phyloP scores from a whole-genome alignment of 2,329 filamentous ascomycete genomes.

The Colletotrichum melonis region DNA sequence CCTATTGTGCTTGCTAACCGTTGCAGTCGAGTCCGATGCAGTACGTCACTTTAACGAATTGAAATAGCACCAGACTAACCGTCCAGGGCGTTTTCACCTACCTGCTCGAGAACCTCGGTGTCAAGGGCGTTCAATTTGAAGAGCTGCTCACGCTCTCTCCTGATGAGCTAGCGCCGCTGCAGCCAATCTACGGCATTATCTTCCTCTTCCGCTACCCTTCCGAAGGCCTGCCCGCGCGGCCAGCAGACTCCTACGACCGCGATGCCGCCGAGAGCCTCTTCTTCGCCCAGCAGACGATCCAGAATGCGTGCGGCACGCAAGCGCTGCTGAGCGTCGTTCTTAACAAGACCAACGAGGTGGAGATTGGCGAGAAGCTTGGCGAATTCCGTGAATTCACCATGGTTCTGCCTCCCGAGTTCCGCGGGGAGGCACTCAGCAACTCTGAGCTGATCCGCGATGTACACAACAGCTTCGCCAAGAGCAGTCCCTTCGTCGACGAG shows the following conservation, averaged over 20 bases:
- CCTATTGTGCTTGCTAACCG: slow-evolving; percentile 18
- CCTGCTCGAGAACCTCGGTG: slow-evolving; percentile 89
- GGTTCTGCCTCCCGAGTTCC: slow-evolving; percentile 80
- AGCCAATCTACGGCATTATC: slow-evolving; percentile 92
- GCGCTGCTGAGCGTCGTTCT: slow-evolving; percentile 91
- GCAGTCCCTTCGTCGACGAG: slow-evolving; percentile 93
- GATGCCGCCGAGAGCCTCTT: slow-evolving; percentile 82
- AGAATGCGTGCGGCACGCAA: slow-evolving; percentile 98
- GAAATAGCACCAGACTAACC: not conserved
- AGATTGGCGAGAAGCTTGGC: slow-evolving; percentile 76
- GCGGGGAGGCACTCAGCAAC: slow-evolving; percentile 71
- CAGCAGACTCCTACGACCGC: slow-evolving; percentile 73
- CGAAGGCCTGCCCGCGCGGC: slow-evolving; percentile 63
- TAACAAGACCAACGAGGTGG: slow-evolving; percentile 79
- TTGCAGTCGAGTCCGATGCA: slow-evolving; percentile 88
- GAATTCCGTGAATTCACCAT: slow-evolving; percentile 92
- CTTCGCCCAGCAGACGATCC: slow-evolving; percentile 97
- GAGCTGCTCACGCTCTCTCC: slow-evolving; percentile 92
- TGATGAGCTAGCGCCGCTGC: slow-evolving; percentile 75
- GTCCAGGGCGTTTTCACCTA: slow-evolving; percentile 93
- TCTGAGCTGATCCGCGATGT: slow-evolving; percentile 78
- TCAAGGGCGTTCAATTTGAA: slow-evolving; percentile 95
- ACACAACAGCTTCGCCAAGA: slow-evolving; percentile 91
- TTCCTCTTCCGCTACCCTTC: slow-evolving; percentile 98
- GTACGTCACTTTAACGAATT: slow-evolving; percentile 61